Percentiles rank a stretch among this genome's conserved stretches.
phyloP scores from a whole-genome alignment of 495 filamentous ascomycete genomes.

The Staphylotrichum tortipilum region DNA sequence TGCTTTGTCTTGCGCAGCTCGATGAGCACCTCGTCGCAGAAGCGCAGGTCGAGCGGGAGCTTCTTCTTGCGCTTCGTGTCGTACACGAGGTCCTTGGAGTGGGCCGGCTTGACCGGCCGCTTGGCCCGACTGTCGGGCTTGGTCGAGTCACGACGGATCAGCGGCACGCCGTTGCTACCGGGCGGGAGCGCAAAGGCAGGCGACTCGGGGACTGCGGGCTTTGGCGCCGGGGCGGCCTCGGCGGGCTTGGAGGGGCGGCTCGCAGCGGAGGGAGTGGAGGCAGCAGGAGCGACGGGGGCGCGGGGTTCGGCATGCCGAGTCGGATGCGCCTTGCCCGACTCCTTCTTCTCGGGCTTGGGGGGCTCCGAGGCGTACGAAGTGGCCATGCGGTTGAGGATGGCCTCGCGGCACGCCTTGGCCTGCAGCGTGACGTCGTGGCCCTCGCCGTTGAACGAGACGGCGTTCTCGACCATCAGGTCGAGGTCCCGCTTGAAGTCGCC shows the following conservation, averaged over 20 bases:
- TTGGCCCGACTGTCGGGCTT: constrained; percentile 72
- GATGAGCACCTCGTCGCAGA: constrained; percentile 73
- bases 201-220: constrained; percentile 30
- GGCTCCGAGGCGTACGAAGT: constrained; percentile 40
- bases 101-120: constrained; percentile 86
- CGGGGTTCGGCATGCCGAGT: constrained; percentile 39
- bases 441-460: constrained; percentile 70
- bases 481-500: constrained; percentile 65
- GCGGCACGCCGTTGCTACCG: constrained; percentile 61
- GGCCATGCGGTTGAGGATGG: constrained; percentile 54
- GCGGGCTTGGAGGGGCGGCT: constrained; percentile 19
- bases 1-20: constrained; percentile 74
- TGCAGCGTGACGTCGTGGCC: constrained; percentile 59
- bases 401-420: constrained; percentile 51
- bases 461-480: constrained; percentile 65
- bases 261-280: constrained; percentile 40
- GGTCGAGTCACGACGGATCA: constrained; percentile 84
- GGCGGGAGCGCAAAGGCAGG: constrained; percentile 74
- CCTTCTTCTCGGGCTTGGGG: constrained; percentile 47
- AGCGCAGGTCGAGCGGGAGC: constrained; percentile 75
- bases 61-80: constrained; percentile 85
- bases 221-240: constrained; percentile 21
- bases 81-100: constrained; percentile 78
- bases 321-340: constrained; percentile 37
- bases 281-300: constrained; percentile 24